Conservation (phyloP, 2,329 filamentous ascomycete genomes). For the Colletotrichum sp. region DNA sequence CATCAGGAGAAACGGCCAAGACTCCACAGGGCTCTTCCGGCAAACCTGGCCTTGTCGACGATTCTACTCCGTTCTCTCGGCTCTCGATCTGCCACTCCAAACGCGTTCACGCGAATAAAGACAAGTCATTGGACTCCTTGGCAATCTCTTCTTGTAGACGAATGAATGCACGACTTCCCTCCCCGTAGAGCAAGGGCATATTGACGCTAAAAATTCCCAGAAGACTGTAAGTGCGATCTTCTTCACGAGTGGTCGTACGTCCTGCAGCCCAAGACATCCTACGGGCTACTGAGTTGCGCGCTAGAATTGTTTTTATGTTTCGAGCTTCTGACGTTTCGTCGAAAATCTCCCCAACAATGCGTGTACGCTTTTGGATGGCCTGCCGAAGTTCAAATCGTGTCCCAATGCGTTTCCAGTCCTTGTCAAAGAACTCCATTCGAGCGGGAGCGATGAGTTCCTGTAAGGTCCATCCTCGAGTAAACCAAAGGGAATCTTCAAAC, state of each 20-base stretch:
- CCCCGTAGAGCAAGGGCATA: not conserved
- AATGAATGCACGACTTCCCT: not conserved
- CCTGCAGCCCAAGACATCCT: not conserved
- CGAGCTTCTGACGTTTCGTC: not conserved
- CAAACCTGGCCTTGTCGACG: not conserved
- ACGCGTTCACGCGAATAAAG: not conserved
- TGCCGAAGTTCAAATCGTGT: not conserved
- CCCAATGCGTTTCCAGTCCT: not conserved
- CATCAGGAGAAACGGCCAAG: not conserved
- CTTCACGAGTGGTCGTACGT: not conserved
- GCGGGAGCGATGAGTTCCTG: not conserved
- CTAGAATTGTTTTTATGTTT: no score
- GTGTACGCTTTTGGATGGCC: not conserved
- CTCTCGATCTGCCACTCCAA: no score
- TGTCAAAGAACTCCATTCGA: not conserved
- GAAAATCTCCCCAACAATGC: not conserved
- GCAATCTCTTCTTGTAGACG: not conserved
- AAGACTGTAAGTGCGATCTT: not conserved
- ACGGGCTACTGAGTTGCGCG: not conserved
- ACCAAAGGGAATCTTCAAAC: not conserved
- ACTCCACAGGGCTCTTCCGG: not conserved
- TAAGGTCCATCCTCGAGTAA: not conserved
- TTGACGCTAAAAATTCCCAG: not conserved
- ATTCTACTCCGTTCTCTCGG: not conserved
- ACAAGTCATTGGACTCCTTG: not conserved